Conservation (phyloP, 768 basidiomycete genomes). For the Leccinum rimulosum region DNA sequence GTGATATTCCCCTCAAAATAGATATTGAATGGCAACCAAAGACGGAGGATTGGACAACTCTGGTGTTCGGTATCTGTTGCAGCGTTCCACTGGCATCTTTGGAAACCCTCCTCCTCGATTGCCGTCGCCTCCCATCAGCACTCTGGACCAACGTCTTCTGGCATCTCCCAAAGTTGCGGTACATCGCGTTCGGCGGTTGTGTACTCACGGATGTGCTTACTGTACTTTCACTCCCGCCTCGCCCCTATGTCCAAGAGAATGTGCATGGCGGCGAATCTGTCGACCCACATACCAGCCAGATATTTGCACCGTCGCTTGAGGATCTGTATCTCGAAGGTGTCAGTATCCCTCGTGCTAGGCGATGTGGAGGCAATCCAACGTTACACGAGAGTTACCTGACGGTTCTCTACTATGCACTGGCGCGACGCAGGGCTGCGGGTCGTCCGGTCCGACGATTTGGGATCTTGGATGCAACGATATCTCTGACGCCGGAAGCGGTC, state of each 20-base stretch:
- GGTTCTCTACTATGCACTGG: background rate
- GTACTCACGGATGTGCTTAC: background rate
- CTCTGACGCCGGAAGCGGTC: background rate
- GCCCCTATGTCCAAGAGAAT: background rate
- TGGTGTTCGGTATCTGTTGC: background rate
- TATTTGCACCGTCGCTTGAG: background rate
- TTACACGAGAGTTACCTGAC: background rate
- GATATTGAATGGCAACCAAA: background rate
- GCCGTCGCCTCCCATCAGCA: background rate
- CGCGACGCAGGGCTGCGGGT: background rate
- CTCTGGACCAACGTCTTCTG: background rate
- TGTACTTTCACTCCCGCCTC: background rate
- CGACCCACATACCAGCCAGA: background rate
- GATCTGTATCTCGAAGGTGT: background rate
- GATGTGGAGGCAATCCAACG: background rate
- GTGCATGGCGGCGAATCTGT: background rate
- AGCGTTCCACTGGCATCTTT: background rate
- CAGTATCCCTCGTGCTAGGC: background rate
- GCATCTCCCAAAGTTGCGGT: background rate
- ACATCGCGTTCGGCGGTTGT: background rate
- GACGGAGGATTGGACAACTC: background rate
- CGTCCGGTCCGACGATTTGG: background rate
- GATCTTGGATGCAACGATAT: background rate
- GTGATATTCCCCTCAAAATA: background rate
- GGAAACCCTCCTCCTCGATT: background rate